Evolutionary conservation across 2,329 filamentous ascomycete genomes (phyloP).

Genomic region (Pyrenochaeta sp.): DNA sequence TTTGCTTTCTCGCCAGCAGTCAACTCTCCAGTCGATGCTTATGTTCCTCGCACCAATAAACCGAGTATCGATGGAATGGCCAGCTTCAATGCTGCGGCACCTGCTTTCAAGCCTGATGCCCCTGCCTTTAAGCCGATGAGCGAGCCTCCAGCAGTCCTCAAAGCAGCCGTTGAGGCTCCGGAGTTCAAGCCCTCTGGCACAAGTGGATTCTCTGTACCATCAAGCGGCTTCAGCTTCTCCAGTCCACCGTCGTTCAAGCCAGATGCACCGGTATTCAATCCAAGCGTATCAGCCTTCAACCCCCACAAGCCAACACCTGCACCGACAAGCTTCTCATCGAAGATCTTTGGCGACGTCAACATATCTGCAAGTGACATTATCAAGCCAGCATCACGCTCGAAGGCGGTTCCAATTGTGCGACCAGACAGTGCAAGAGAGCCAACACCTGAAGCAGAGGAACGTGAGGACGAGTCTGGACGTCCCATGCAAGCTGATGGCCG

Average conservation of each 20-base stretch:
- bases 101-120: constrained; percentile 78
- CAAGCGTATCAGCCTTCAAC: constrained; percentile 30
- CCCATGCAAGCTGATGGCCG: constrained; percentile 70
- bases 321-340: constrained; percentile 40
- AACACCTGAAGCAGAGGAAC: constrained; percentile 53
- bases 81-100: constrained; percentile 72
- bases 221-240: constrained; percentile 32
- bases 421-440: constrained; percentile 57
- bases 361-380: constrained; percentile 67
- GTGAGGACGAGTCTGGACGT: constrained; percentile 68
- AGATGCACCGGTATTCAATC: constrained; percentile 76
- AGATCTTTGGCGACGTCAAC: constrained; percentile 53
- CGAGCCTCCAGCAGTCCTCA: constrained; percentile 58
- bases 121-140: constrained; percentile 76
- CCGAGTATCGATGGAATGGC: constrained; percentile 38
- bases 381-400: constrained; percentile 75
- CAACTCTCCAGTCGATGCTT: constrained; percentile 58
- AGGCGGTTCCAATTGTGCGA: constrained; percentile 81
- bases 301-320: constrained; percentile 29
- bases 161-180: constrained; percentile 16
- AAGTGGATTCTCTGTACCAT: constrained; percentile 20
- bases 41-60: constrained; percentile 52
- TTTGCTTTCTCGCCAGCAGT: constrained; percentile 51
- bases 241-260: constrained; percentile 54
- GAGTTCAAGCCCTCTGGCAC: constrained; percentile 19